Evolutionary conservation across 192 early-diverging fungal species (phyloP).

Genomic region (Entomortierella parvispora): DNA sequence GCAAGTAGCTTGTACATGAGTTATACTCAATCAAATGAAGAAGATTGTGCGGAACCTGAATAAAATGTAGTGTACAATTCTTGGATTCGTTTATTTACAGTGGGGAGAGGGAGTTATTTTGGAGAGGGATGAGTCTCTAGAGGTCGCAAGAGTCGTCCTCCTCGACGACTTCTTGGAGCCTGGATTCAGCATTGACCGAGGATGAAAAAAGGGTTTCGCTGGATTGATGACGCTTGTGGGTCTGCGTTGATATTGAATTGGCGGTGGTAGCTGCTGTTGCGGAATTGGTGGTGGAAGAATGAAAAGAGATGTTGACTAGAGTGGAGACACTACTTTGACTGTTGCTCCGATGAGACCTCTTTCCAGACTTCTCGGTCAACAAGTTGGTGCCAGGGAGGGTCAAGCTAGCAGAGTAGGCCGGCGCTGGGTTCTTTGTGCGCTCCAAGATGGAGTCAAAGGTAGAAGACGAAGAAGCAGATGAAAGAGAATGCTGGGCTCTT

Average conservation of each 20-base stretch:
- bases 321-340: constrained; percentile 33
- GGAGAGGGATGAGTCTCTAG: neutral
- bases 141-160: neutral
- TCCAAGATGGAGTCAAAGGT: too few relatives aligned
- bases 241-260: too few relatives aligned
- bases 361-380: neutral
- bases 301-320: constrained; percentile 1
- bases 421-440: neutral
- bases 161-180: neutral
- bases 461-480: too few relatives aligned
- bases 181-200: neutral
- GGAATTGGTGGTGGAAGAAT: neutral
- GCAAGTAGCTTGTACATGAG: constrained; percentile 16
- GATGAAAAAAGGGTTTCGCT: neutral
- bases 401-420: neutral
- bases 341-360: constrained; percentile 14
- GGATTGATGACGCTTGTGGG: too few relatives aligned
- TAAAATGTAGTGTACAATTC: too few relatives aligned
- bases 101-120: too few relatives aligned
- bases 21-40: too few relatives aligned
- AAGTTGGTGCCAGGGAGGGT: too few relatives aligned
- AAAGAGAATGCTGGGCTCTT: too few relatives aligned
- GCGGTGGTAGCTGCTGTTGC: neutral
- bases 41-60: too few relatives aligned
- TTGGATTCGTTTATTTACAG: too few relatives aligned